Conservation (phyloP, 192 early-diverging fungal species). For the Fimicolochytrium jonesii region DNA sequence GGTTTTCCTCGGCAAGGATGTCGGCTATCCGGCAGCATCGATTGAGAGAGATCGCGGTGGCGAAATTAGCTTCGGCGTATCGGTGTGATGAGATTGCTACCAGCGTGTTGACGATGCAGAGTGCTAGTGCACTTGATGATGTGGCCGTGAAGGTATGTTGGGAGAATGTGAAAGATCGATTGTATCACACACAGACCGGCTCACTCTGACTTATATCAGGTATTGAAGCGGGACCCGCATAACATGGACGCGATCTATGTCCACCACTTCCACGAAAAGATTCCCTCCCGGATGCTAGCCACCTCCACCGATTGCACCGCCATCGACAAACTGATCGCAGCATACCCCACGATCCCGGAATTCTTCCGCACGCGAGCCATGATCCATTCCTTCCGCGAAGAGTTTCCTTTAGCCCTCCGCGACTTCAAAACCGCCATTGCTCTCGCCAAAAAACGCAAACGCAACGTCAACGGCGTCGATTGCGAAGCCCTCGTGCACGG, state of each 20-base stretch:
- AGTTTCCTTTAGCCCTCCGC: constrained; percentile 22
- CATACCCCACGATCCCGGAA: constrained; percentile 20
- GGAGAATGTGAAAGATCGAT: not conserved
- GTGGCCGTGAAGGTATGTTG: constrained; percentile 29
- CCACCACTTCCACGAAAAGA: constrained; percentile 43
- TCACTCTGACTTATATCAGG: constrained; percentile 14
- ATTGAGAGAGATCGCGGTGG: constrained; percentile 32
- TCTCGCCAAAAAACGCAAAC: constrained; percentile 21
- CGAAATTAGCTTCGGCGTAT: constrained; percentile 34
- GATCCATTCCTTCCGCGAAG: constrained; percentile 38
- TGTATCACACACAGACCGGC: not conserved
- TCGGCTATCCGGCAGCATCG: constrained; percentile 27
- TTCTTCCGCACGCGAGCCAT: constrained; percentile 42
- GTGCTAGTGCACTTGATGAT: constrained; percentile 35
- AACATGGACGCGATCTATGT: constrained; percentile 36
- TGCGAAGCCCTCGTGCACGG: constrained; percentile 5
- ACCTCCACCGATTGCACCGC: constrained; percentile 27
- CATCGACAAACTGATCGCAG: constrained; percentile 26
- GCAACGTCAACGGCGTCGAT: constrained; percentile 11
- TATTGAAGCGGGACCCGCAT: constrained; percentile 30
- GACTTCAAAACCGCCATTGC: constrained; percentile 37
- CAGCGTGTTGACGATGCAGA: constrained; percentile 35
- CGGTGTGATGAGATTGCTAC: constrained; percentile 38
- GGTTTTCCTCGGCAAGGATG: constrained; percentile 2
- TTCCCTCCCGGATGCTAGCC: constrained; percentile 39